Evolutionary conservation across 208 protist genomes (phyloP).

Genomic region (Porcisia hertigi): DNA sequence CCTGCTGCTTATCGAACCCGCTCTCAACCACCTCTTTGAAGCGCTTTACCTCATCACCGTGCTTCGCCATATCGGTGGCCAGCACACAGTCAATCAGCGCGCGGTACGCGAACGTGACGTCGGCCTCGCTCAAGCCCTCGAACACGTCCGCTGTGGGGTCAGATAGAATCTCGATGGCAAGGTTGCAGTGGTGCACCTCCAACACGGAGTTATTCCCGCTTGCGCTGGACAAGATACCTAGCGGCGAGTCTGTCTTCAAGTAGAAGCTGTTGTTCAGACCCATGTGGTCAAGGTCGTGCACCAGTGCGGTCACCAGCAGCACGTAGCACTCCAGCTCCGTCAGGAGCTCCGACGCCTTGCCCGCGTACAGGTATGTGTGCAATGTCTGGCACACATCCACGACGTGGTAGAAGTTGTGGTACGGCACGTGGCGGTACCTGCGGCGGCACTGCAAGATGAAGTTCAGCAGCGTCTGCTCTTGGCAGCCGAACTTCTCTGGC

Average conservation of each 20-base stretch:
- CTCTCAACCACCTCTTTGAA: too few relatives aligned
- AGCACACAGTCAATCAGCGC: constrained; percentile 83
- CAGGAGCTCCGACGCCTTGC: constrained; percentile 50
- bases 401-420: constrained; percentile 90
- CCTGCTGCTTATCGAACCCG: too few relatives aligned
- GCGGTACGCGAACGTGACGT: constrained; percentile 59
- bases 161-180: constrained; percentile 84
- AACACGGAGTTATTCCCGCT: constrained; percentile 84
- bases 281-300: constrained; percentile 90
- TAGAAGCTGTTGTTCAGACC: constrained; percentile 92
- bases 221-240: constrained; percentile 81
- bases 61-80: constrained; percentile 87
- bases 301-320: constrained; percentile 74
- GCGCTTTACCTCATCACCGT: constrained; percentile 52
- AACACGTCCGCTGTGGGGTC: constrained; percentile 78
- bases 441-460: constrained; percentile 82
- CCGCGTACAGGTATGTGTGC: constrained; percentile 67
- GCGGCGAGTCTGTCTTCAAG: constrained; percentile 84
- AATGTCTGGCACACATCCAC: constrained; percentile 85
- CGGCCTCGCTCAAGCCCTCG: constrained; percentile 44
- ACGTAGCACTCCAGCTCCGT: constrained; percentile 83
- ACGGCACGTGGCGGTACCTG: constrained; percentile 84
- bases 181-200: constrained; percentile 89
- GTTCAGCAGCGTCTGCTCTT: constrained; percentile 67
- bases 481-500: constrained; percentile 76